A percentile compares a stretch with the other conserved stretches of the same genome.
Evolutionary conservation across 371 early-diverging fungal genomes (phyloP).

Genomic region (Funneliformis caledonium): DNA sequence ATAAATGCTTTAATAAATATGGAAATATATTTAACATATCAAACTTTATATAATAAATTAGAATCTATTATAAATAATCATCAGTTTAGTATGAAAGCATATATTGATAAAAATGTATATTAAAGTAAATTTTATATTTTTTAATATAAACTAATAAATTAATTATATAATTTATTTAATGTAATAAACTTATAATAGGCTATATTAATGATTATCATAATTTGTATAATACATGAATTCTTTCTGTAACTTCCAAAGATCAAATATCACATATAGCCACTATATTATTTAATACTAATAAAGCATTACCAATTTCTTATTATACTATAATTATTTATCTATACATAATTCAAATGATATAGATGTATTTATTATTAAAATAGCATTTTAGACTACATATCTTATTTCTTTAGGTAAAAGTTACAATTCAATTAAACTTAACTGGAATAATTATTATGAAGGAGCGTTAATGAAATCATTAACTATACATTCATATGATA

Average conservation of each 20-base stretch:
- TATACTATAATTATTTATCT: neutral
- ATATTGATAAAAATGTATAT: neutral
- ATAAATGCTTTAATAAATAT: slow-evolving; percentile 17
- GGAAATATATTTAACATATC: neutral
- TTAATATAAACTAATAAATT: neutral
- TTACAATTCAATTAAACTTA: neutral
- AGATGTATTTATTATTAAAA: neutral
- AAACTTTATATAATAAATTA: slow-evolving; percentile 10
- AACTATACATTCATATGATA: no score
- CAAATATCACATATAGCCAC: no score
- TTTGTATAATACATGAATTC: no score
- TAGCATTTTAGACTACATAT: neutral
- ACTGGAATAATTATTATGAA: no score
- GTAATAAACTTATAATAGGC: no score
- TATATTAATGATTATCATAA: no score
- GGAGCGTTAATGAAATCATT: no score
- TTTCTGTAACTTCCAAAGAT: no score
- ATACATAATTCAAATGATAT: no score
- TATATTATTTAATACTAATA: neutral
- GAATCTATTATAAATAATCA: neutral
- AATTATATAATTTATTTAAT: no score
- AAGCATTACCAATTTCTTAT: neutral
- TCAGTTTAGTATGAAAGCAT: neutral
- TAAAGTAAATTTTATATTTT: neutral
- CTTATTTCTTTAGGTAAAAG: neutral